Conservation (phyloP, 495 filamentous ascomycete species). For the Pseudevernia furfuracea region DNA sequence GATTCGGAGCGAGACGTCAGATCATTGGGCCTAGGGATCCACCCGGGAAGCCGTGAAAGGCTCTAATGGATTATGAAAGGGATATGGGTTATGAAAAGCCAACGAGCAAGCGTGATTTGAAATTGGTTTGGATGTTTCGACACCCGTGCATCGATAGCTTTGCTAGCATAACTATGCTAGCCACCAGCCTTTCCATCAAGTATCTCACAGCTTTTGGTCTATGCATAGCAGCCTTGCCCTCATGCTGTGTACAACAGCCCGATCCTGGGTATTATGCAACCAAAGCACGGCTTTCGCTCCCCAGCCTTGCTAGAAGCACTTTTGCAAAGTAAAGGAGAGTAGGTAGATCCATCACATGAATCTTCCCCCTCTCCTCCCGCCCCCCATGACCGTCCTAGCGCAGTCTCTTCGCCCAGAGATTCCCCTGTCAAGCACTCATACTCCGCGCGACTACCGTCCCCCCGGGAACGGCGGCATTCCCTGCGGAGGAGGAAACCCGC, state of each 20-base stretch:
- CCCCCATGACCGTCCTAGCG: neutral
- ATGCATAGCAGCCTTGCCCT: neutral
- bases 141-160: slow-evolving; percentile 1
- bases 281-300: neutral
- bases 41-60: slow-evolving; percentile 28
- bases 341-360: neutral
- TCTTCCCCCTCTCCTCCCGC: neutral
- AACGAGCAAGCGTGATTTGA: neutral
- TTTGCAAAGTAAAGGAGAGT: too few species aligned
- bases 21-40: slow-evolving; percentile 73
- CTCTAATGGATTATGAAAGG: neutral
- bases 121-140: neutral
- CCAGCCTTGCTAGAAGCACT: neutral
- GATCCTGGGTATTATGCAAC: slow-evolving; percentile 4
- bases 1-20: slow-evolving; percentile 64
- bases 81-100: neutral
- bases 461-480: slow-evolving; percentile 12
- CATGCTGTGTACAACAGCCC: neutral
- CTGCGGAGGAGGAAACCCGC: slow-evolving; percentile 21
- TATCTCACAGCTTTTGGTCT: neutral
- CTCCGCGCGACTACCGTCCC: neutral
- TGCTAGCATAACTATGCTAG: neutral
- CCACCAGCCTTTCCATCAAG: neutral
- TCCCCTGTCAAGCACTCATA: neutral
- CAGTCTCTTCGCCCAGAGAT: too few species aligned